phyloP scores from a whole-genome alignment of 2,329 filamentous ascomycete species.

The Sarocladiaceae sp. region DNA sequence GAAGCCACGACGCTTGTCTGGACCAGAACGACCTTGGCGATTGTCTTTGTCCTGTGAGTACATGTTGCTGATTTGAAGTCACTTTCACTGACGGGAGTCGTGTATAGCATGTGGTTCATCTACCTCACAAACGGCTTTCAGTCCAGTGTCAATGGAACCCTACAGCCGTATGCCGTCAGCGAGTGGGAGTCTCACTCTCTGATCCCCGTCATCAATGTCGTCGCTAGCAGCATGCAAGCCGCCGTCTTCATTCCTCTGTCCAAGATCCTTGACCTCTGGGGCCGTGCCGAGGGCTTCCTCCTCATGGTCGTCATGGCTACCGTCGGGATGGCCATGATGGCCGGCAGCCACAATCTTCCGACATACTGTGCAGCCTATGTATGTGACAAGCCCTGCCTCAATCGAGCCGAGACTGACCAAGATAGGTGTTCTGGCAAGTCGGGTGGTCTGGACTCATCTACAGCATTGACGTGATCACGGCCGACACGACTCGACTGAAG shows the following conservation, averaged over 20 bases:
- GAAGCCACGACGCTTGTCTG: constrained; percentile 34
- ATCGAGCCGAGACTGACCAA: not conserved
- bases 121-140: constrained; percentile 37
- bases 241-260: constrained; percentile 22
- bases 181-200: constrained; percentile 29
- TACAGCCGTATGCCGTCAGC: constrained; percentile 26
- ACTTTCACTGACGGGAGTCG: not conserved
- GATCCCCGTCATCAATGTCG: constrained; percentile 36
- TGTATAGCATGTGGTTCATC: constrained; percentile 33
- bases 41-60: constrained; percentile 3
- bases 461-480: constrained; percentile 54
- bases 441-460: constrained; percentile 51
- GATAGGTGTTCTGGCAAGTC: constrained; percentile 50
- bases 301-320: constrained; percentile 26
- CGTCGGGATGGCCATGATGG: constrained; percentile 47
- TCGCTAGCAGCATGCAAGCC: constrained; percentile 28
- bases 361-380: constrained; percentile 25
- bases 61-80: not conserved
- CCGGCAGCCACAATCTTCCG: constrained; percentile 41
- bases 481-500: constrained; percentile 42
- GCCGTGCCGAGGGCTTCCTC: constrained; percentile 27
- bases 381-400: not conserved
- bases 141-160: constrained; percentile 26
- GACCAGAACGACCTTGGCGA: constrained; percentile 27
- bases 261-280: constrained; percentile 31